Conservation (phyloP, 495 filamentous ascomycete species). For the Neurospora pannonica region DNA sequence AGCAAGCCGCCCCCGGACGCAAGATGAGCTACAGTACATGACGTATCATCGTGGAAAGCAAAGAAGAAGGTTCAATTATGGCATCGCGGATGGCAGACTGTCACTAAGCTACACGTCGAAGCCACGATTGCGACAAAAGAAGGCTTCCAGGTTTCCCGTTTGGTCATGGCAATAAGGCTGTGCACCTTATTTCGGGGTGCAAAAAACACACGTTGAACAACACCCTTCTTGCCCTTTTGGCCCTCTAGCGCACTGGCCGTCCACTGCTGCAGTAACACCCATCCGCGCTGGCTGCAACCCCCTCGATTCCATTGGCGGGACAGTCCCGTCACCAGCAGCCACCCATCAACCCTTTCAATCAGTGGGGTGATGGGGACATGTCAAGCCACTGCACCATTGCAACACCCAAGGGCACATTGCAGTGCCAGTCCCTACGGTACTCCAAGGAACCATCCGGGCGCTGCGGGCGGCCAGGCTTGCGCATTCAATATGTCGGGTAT, state of each 20-base stretch:
- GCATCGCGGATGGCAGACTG: background rate
- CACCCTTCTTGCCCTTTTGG: background rate
- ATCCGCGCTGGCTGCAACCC: background rate
- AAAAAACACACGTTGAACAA: constrained; percentile 2
- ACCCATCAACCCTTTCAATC: background rate
- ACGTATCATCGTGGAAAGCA: background rate
- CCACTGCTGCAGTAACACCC: background rate
- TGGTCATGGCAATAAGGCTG: constrained; percentile 19
- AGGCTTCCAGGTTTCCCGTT: background rate
- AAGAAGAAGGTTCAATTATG: background rate
- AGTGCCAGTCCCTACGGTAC: background rate
- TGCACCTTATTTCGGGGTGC: constrained; percentile 22
- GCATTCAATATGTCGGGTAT: constrained; percentile 17
- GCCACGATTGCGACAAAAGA: constrained; percentile 13
- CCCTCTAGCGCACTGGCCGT: background rate
- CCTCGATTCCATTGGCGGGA: background rate
- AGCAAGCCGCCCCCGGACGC: background rate
- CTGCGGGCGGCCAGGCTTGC: constrained; percentile 12
- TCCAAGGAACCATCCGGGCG: background rate
- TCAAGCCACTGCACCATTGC: constrained; percentile 14
- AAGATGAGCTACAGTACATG: background rate
- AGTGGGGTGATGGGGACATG: background rate
- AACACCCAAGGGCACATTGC: constrained; percentile 5
- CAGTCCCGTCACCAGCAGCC: background rate
- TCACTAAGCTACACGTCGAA: constrained; percentile 11